Conservation (phyloP, 345 rosid species). For the Brassica juncea region DNA sequence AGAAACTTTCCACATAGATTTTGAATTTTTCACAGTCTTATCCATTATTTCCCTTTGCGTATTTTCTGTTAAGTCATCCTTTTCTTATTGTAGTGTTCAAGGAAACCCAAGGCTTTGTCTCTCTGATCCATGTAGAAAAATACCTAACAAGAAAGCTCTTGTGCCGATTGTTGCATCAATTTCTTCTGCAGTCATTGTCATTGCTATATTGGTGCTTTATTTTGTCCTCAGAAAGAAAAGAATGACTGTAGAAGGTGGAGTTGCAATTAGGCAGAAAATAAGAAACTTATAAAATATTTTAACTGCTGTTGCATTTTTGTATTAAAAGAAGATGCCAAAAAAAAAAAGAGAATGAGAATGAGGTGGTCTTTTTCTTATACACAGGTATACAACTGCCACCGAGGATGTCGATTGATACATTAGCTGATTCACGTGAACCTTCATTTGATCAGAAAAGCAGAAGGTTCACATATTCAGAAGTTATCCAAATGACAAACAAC, state of each 20-base stretch:
- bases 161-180: conserved; percentile 8
- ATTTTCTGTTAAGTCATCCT: not conserved
- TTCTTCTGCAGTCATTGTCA: not conserved
- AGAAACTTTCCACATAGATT: not conserved
- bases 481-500: not conserved
- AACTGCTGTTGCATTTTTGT: too few species aligned
- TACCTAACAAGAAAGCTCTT: not conserved
- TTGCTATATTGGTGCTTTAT: not conserved
- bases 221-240: not conserved
- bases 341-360: too few species aligned
- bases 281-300: too few species aligned
- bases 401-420: not conserved
- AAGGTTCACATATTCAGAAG: not conserved
- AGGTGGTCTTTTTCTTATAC: not conserved
- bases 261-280: not conserved
- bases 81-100: conserved; percentile 1
- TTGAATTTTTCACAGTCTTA: not conserved
- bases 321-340: too few species aligned
- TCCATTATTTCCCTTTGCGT: not conserved
- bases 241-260: not conserved
- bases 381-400: not conserved
- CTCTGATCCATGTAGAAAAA: not conserved
- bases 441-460: not conserved
- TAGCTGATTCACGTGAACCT: not conserved
- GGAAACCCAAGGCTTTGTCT: conserved; percentile 26